Percentiles rank a stretch among this genome's conserved stretches.
Evolutionary conservation across 345 rosid species (phyloP).

Genomic region (Cardamine occulta): DNA sequence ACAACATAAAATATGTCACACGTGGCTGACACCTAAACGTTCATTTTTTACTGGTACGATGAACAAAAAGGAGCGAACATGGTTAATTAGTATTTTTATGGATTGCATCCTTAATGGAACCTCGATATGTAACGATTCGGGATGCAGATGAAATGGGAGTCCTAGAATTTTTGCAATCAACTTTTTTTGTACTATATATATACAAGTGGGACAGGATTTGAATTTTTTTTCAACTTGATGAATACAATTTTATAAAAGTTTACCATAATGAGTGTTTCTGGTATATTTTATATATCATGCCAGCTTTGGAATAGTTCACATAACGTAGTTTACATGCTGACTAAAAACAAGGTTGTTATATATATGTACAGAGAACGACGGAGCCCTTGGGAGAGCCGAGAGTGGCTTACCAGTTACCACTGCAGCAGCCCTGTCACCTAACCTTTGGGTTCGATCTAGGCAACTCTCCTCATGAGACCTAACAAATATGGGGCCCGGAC

Average conservation of each 20-base stretch:
- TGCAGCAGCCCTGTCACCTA: background rate
- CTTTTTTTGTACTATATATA: background rate
- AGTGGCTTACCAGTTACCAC: background rate
- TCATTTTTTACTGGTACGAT: constrained; percentile 34
- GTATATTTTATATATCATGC: background rate
- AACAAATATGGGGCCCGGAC: background rate
- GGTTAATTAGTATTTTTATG: background rate
- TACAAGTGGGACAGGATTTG: background rate
- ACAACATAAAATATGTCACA: constrained; percentile 42
- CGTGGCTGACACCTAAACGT: constrained; percentile 40
- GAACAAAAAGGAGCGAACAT: constrained; percentile 29
- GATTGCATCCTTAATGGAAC: constrained; percentile 9
- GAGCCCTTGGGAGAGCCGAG: background rate
- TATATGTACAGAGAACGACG: background rate
- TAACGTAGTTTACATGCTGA: background rate
- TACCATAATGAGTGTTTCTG: background rate
- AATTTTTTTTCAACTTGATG: background rate
- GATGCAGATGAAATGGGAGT: constrained; percentile 3
- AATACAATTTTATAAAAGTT: background rate
- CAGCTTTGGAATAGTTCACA: constrained; percentile 2
- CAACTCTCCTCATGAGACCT: background rate
- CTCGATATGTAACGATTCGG: constrained; percentile 3
- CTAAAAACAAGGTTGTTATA: background rate
- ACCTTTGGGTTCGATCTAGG: background rate
- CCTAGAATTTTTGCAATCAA: background rate